Conservation (phyloP, 352 stramenopile species). For the Globisporangium middletonii region DNA sequence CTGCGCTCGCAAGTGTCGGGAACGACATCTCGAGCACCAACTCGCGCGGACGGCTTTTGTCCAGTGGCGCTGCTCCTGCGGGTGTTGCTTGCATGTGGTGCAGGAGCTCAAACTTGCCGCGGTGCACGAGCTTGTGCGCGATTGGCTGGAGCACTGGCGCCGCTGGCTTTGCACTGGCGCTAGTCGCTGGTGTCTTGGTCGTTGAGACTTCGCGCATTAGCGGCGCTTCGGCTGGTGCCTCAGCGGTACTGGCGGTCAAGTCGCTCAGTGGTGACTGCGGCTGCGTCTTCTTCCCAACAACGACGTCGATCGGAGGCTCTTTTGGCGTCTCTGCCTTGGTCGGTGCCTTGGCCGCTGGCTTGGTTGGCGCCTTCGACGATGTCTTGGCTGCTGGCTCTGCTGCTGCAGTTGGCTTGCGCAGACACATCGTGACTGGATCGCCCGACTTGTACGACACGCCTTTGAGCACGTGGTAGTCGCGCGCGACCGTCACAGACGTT, state of each 20-base stretch:
- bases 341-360: not conserved
- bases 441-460: constrained; percentile 85
- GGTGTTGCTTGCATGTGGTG: constrained; percentile 65
- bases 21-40: constrained; percentile 63
- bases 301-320: not conserved
- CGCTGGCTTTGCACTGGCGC: not conserved
- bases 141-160: constrained; percentile 30
- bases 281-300: too few species aligned
- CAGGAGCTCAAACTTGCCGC: constrained; percentile 63
- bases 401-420: constrained; percentile 20
- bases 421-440: constrained; percentile 69
- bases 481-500: constrained; percentile 16
- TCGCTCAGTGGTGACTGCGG: constrained; percentile 1
- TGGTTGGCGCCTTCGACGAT: not conserved
- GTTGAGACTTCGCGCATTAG: constrained; percentile 18
- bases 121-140: constrained; percentile 54
- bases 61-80: constrained; percentile 22
- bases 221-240: not conserved
- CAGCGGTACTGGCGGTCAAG: not conserved
- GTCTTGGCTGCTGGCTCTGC: not conserved
- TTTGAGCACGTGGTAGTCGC: constrained; percentile 79
- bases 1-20: constrained; percentile 44
- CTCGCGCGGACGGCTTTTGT: constrained; percentile 45
- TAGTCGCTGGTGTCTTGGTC: not conserved
- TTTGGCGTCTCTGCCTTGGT: too few species aligned